A percentile compares a stretch with the other conserved stretches of the same genome.
phyloP scores from a whole-genome alignment of 2,329 filamentous ascomycete genomes.

The Botrytis galanthina region DNA sequence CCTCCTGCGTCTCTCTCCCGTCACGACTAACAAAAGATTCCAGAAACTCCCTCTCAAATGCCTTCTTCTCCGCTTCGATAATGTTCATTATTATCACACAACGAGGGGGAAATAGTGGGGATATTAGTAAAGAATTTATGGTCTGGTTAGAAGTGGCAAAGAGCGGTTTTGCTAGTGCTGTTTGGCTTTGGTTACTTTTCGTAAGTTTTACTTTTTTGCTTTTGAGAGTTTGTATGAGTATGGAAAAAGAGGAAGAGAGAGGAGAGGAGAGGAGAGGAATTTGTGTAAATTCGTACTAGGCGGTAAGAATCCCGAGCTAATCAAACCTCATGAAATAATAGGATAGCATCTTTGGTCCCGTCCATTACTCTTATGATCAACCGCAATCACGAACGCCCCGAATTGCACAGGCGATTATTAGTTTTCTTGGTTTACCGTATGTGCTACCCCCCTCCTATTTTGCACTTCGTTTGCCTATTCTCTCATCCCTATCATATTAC shows the following conservation, averaged over 20 bases:
- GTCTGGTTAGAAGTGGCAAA: not conserved
- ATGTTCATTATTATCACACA: not conserved
- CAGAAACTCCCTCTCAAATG: not conserved
- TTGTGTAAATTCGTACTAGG: not conserved
- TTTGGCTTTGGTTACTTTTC: not conserved
- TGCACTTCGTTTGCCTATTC: rapidly evolving
- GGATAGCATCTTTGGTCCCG: not conserved
- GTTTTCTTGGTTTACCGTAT: not conserved
- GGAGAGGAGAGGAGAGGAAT: not conserved
- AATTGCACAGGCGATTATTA: not conserved
- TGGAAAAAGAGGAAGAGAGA: not conserved
- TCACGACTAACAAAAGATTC: not conserved
- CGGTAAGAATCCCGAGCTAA: not conserved
- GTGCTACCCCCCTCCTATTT: not conserved
- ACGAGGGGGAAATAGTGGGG: not conserved
- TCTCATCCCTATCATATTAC: rapidly evolving
- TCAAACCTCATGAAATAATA: not conserved
- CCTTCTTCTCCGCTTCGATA: not conserved
- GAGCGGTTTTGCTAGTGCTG: not conserved
- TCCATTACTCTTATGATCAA: not conserved
- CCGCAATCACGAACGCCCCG: not conserved
- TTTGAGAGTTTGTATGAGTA: not conserved
- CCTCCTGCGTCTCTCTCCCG: too few relatives aligned
- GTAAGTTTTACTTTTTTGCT: not conserved
- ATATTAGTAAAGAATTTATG: not conserved